Conservation (phyloP, 31 red algal genomes). For the Bonnemaisonia californica region DNA sequence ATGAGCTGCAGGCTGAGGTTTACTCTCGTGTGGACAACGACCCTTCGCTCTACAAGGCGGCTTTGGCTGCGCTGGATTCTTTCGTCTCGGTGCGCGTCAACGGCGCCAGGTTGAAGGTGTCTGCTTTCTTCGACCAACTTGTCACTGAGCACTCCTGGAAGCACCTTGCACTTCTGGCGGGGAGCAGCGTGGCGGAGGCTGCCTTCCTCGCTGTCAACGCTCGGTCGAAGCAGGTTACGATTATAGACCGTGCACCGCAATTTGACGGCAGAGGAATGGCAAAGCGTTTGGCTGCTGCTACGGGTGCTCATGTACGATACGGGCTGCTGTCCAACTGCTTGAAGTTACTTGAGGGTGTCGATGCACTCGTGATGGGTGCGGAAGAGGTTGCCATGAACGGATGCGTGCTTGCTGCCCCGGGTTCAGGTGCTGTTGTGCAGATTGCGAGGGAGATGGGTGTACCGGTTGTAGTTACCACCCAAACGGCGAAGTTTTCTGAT, state of each 20-base stretch:
- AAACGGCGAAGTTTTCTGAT: constrained; percentile 42
- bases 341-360: constrained; percentile 18
- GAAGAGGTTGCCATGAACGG: constrained; percentile 47
- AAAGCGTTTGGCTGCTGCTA: constrained; percentile 26
- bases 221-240: constrained; percentile 22
- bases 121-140: constrained; percentile 51
- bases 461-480: constrained; percentile 42
- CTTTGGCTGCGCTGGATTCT: constrained; percentile 28
- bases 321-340: constrained; percentile 13
- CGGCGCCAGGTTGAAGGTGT: constrained; percentile 46
- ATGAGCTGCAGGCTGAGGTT: constrained; percentile 14
- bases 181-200: constrained; percentile 37
- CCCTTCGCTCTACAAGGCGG: constrained; percentile 19
- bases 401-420: constrained; percentile 22
- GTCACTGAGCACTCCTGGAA: constrained; percentile 29
- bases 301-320: constrained; percentile 30
- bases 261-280: constrained; percentile 30
- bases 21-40: constrained; percentile 8
- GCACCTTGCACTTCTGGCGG: constrained; percentile 32
- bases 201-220: constrained; percentile 51
- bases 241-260: constrained; percentile 45
- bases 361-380: constrained; percentile 42
- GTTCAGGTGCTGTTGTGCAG: constrained; percentile 11
- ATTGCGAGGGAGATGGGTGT: constrained; percentile 41
- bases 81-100: constrained; percentile 50